A percentile compares a stretch with the other conserved stretches of the same genome.
Evolutionary conservation across 495 filamentous ascomycete species (phyloP).

Genomic region (Glarea lozoyensis): DNA sequence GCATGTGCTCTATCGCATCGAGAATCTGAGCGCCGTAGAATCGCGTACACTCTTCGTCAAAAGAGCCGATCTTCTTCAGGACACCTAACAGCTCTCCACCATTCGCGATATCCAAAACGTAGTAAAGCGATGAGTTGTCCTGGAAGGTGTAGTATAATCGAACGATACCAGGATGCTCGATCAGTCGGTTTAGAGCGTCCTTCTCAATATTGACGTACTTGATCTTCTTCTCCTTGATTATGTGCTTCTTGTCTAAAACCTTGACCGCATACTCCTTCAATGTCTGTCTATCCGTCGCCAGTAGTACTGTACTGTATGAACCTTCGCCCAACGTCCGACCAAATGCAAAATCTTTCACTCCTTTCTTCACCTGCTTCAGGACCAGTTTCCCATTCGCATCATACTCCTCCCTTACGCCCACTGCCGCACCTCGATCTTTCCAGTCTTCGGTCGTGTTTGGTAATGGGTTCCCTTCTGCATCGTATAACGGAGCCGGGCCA

Average conservation of each 20-base stretch:
- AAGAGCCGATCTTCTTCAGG: constrained; percentile 85
- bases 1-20: constrained; percentile 97
- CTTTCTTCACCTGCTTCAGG: constrained; percentile 83
- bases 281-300: constrained; percentile 91
- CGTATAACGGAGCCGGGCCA: constrained; percentile 38
- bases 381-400: constrained; percentile 80
- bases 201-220: constrained; percentile 99
- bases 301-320: constrained; percentile 93
- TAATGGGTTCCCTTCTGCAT: constrained; percentile 52
- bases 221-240: constrained; percentile 99
- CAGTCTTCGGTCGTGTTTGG: constrained; percentile 75
- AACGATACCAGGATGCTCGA: constrained; percentile 94
- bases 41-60: constrained; percentile 89
- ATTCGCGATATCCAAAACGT: constrained; percentile 89
- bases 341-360: constrained; percentile 94
- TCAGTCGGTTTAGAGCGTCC: constrained; percentile 91
- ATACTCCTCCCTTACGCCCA: constrained; percentile 64
- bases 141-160: constrained; percentile 98
- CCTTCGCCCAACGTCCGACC: constrained; percentile 89
- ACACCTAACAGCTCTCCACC: constrained; percentile 89
- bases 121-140: constrained; percentile 91
- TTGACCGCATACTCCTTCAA: constrained; percentile 97
- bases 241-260: constrained; percentile 96
- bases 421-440: constrained; percentile 87
- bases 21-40: constrained; percentile 97